Evolutionary conservation across 2,329 filamentous ascomycete genomes (phyloP).

Genomic region (Beauveria sp.): DNA sequence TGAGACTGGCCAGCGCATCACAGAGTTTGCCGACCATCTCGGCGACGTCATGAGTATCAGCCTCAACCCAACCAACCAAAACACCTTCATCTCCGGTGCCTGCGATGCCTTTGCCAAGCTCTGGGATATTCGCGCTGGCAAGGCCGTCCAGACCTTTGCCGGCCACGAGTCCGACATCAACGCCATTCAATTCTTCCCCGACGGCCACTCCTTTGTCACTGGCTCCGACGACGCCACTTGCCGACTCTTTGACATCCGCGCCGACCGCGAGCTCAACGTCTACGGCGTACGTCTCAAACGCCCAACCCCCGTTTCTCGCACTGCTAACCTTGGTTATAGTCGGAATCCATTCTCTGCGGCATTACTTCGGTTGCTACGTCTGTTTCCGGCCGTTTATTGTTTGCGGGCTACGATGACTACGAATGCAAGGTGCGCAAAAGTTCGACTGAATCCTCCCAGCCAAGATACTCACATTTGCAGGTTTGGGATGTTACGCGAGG

Average conservation of each 20-base stretch:
- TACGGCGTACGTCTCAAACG: constrained; percentile 49
- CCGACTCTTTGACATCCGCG: constrained; percentile 94
- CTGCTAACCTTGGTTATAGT: constrained; percentile 45
- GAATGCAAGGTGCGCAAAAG: constrained; percentile 83
- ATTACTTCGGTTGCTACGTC: constrained; percentile 98
- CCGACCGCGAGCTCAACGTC: constrained; percentile 70
- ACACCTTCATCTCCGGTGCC: constrained; percentile 98
- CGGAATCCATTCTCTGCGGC: constrained; percentile 92
- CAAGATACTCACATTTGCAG: constrained; percentile 38
- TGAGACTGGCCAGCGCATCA: constrained; percentile 93
- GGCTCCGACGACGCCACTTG: constrained; percentile 97
- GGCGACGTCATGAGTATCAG: constrained; percentile 99
- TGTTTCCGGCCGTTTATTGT: constrained; percentile 87
- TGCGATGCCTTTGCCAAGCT: constrained; percentile 98
- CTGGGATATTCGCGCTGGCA: constrained; percentile 97
- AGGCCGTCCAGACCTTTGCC: constrained; percentile 97
- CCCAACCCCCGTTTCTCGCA: not conserved
- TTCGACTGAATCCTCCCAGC: not conserved
- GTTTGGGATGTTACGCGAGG: constrained; percentile 97
- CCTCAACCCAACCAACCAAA: constrained; percentile 98
- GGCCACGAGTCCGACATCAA: constrained; percentile 99
- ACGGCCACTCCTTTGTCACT: constrained; percentile 96
- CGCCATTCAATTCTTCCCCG: constrained; percentile 98
- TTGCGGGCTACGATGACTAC: constrained; percentile 97
- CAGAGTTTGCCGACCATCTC: constrained; percentile 95